Conservation (phyloP, 768 basidiomycete genomes). For the Gymnopilus dilepis region DNA sequence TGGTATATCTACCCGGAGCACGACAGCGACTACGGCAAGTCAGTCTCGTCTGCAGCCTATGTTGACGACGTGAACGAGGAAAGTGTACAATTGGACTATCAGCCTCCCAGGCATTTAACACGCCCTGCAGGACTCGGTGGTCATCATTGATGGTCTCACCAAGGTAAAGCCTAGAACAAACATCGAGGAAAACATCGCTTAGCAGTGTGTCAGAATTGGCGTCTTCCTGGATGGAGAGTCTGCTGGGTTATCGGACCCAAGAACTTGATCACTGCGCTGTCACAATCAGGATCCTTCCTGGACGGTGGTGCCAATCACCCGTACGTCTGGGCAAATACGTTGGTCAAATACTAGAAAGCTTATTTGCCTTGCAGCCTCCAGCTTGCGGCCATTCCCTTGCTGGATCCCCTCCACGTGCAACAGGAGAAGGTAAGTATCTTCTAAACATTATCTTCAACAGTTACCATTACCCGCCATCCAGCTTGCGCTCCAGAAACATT, state of each 20-base stretch:
- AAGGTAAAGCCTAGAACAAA: slow-evolving; percentile 54
- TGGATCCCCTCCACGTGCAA: slow-evolving; percentile 72
- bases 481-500: slow-evolving; percentile 87
- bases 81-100: slow-evolving; percentile 15
- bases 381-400: slow-evolving; percentile 83
- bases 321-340: slow-evolving; percentile 45
- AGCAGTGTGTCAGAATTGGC: slow-evolving; percentile 74
- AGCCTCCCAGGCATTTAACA: background rate
- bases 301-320: slow-evolving; percentile 96
- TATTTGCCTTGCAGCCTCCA: slow-evolving; percentile 60
- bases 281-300: slow-evolving; percentile 93
- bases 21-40: slow-evolving; percentile 73
- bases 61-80: slow-evolving; percentile 86
- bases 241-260: slow-evolving; percentile 95
- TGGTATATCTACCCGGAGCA: slow-evolving; percentile 94
- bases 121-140: slow-evolving; percentile 65
- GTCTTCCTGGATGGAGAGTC: slow-evolving; percentile 92
- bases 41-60: slow-evolving; percentile 82
- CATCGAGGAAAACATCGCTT: background rate
- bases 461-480: slow-evolving; percentile 26
- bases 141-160: slow-evolving; percentile 92
- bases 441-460: background rate
- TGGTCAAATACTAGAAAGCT: background rate
- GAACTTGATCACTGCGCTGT: slow-evolving; percentile 85
- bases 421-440: slow-evolving; percentile 61